These are phyloP conservation scores for Penicillium nordicum DNA, from an alignment of 2,329 filamentous ascomycete genomes.

Conservation along the genomic window DNA sequence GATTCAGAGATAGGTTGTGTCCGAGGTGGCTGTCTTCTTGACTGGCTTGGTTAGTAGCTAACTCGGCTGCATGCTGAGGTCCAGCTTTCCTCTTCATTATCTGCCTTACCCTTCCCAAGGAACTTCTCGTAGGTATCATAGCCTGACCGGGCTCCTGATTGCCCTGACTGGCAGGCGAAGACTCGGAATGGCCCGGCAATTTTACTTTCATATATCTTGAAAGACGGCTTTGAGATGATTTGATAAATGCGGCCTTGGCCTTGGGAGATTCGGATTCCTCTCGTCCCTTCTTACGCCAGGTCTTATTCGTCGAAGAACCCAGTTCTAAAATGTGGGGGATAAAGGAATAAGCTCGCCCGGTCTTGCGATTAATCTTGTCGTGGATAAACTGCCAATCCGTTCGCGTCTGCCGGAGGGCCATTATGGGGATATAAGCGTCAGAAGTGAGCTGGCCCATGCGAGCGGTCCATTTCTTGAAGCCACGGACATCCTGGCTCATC, in stretches of 20 bases:
- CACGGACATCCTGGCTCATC: slow-evolving; percentile 18
- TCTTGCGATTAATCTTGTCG: background rate
- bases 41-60: background rate
- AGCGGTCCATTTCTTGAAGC: slow-evolving; percentile 20
- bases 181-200: background rate
- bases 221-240: background rate
- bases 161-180: background rate
- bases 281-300: background rate
- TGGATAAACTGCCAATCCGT: background rate
- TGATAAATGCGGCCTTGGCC: background rate
- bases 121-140: background rate
- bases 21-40: background rate
- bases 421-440: background rate
- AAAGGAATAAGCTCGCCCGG: background rate
- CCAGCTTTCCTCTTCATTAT: background rate
- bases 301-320: background rate
- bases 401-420: background rate
- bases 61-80: background rate
- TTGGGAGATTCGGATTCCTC: background rate
- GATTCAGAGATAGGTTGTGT: background rate
- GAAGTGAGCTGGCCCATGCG: background rate
- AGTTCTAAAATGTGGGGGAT: background rate
- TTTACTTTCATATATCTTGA: background rate
- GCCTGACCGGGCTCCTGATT: background rate
- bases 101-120: too few relatives aligned